Conservation (phyloP, 176 grass and related monocot species). For the Carex myosuroides region DNA sequence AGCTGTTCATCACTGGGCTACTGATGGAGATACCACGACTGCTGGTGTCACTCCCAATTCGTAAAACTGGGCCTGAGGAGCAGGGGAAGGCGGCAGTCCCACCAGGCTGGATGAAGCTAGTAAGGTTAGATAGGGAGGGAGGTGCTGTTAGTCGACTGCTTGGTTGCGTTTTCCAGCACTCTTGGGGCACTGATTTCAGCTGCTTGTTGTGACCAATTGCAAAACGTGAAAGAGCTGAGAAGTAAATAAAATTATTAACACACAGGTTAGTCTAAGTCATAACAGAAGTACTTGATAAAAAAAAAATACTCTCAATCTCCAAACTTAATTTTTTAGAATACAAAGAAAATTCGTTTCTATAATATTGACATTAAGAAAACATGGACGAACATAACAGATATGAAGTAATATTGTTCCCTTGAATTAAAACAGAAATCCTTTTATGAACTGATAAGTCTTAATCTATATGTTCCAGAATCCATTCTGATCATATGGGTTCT, state of each 20-base stretch:
- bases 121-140: slow-evolving; percentile 83
- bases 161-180: slow-evolving; percentile 80
- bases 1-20: slow-evolving; percentile 67
- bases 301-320: neutral
- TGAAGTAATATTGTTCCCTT: neutral
- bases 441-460: neutral
- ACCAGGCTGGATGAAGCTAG: slow-evolving; percentile 22
- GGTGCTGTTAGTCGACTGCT: slow-evolving; percentile 62
- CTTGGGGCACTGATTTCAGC: slow-evolving; percentile 77
- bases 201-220: slow-evolving; percentile 79
- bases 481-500: neutral
- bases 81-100: slow-evolving; percentile 33
- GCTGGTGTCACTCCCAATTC: slow-evolving; percentile 71
- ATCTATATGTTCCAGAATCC: neutral
- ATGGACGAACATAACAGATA: neutral
- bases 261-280: neutral
- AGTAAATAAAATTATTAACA: slow-evolving; percentile 13
- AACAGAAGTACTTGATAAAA: neutral
- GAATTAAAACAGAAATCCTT: slow-evolving; percentile 1
- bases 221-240: slow-evolving; percentile 80
- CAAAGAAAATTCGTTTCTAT: neutral
- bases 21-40: slow-evolving; percentile 34
- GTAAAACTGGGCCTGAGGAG: slow-evolving; percentile 69
- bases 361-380: neutral
- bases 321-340: neutral